Conservation (phyloP, 768 basidiomycete genomes). For the Chiua virens region DNA sequence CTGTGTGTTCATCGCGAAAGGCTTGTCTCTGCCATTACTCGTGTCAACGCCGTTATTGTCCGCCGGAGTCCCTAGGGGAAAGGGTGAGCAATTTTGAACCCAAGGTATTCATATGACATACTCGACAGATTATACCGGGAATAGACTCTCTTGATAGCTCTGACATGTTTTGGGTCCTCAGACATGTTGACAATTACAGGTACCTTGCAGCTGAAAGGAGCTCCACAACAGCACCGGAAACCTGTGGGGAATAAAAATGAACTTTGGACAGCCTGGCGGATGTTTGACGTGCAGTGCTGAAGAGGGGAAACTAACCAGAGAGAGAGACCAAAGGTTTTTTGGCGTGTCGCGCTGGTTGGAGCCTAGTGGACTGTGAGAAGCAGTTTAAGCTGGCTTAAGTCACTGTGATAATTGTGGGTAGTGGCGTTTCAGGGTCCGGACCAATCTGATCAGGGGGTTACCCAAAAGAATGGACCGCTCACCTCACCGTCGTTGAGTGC, state of each 20-base stretch:
- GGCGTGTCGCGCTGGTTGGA: not conserved
- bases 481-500: no score
- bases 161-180: not conserved
- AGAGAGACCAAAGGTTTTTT: not conserved
- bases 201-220: not conserved
- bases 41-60: constrained; percentile 6
- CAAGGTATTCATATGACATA: constrained; percentile 9
- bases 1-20: not conserved
- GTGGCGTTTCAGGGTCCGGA: not conserved
- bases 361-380: not conserved
- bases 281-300: not conserved
- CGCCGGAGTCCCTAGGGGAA: not conserved
- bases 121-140: constrained; percentile 8
- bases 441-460: no score
- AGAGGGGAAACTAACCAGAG: constrained; percentile 10
- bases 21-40: constrained; percentile 2
- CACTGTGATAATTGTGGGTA: not conserved
- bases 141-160: not conserved
- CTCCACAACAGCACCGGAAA: constrained; percentile 1
- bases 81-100: not conserved
- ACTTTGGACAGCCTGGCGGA: not conserved
- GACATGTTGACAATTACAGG: constrained; percentile 1
- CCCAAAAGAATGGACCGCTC: no score
- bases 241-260: not conserved
- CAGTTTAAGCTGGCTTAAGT: not conserved